Evolutionary conservation across 768 basidiomycete species (phyloP).

Genomic region (Cytidiella melzeri): DNA sequence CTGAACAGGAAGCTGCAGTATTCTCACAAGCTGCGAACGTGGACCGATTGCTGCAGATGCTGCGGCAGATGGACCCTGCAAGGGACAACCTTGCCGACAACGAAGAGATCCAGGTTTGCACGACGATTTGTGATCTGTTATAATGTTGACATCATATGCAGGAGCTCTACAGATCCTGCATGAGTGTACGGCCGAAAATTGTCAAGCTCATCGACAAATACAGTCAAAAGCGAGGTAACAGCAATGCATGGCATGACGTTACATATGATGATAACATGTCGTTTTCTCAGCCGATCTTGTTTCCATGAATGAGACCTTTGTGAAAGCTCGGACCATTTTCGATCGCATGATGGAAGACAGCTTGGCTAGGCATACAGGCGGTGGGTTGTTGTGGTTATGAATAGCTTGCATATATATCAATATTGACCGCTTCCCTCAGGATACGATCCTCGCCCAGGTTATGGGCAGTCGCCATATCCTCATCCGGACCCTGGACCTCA

Average conservation of each 20-base stretch:
- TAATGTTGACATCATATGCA: slow-evolving; percentile 27
- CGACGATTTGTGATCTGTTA: slow-evolving; percentile 4
- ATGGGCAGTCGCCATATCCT: slow-evolving; percentile 22
- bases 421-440: slow-evolving; percentile 31
- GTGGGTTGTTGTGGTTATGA: no score
- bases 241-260: neutral
- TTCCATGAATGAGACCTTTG: slow-evolving; percentile 91
- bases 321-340: slow-evolving; percentile 83
- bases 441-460: slow-evolving; percentile 42
- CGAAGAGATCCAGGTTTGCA: slow-evolving; percentile 74
- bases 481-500: slow-evolving; percentile 35
- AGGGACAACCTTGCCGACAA: slow-evolving; percentile 86
- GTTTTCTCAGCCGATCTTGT: slow-evolving; percentile 72
- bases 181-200: slow-evolving; percentile 89
- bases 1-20: slow-evolving; percentile 80
- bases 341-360: slow-evolving; percentile 94
- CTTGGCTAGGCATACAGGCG: slow-evolving; percentile 61
- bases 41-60: slow-evolving; percentile 70
- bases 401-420: slow-evolving; percentile 11
- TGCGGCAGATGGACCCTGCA: slow-evolving; percentile 65
- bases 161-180: slow-evolving; percentile 87
- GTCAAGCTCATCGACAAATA: slow-evolving; percentile 97
- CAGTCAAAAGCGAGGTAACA: slow-evolving; percentile 76
- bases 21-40: slow-evolving; percentile 85
- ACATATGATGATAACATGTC: neutral